These are phyloP conservation scores for Salix arbutifolia DNA, from an alignment of 345 rosid genomes.

Conservation along the genomic window DNA sequence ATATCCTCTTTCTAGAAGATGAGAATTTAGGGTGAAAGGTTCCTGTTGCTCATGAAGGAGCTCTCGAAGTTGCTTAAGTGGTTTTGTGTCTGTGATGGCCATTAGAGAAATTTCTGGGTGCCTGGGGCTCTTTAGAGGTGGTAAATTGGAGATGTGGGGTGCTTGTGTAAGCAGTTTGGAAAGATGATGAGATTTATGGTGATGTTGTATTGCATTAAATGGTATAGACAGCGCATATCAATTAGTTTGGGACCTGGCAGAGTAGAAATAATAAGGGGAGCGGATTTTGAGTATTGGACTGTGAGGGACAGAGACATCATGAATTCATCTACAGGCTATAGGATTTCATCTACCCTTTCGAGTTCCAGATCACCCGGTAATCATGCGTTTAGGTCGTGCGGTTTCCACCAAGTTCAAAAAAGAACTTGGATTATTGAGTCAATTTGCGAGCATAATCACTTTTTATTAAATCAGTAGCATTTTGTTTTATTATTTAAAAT, in stretches of 20 bases:
- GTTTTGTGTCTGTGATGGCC: conserved; percentile 19
- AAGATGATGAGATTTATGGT: neutral
- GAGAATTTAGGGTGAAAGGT: conserved; percentile 44
- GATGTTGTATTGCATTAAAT: conserved; percentile 15
- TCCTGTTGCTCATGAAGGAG: conserved; percentile 58
- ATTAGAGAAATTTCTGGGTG: conserved; percentile 12
- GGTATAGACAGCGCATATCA: conserved; percentile 26
- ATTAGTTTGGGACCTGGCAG: conserved; percentile 23
- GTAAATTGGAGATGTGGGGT: conserved; percentile 12
- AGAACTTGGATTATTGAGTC: too few species aligned
- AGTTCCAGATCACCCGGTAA: conserved; percentile 3
- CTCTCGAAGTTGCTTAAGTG: conserved; percentile 41
- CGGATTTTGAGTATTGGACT: conserved; percentile 16
- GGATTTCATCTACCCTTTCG: neutral
- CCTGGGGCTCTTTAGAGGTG: neutral
- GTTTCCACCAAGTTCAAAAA: neutral
- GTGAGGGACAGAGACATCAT: neutral
- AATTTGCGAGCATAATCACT: too few species aligned
- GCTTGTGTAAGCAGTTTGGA: neutral
- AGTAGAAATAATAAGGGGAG: conserved; percentile 9
- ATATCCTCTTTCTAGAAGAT: conserved; percentile 41
- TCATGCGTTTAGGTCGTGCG: neutral
- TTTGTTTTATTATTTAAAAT: too few species aligned
- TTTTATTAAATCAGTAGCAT: too few species aligned
- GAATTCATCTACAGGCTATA: conserved; percentile 2